Evolutionary conservation across 805 yeast genomes (phyloP).

Genomic region (Grigorovia transvaalensis): DNA sequence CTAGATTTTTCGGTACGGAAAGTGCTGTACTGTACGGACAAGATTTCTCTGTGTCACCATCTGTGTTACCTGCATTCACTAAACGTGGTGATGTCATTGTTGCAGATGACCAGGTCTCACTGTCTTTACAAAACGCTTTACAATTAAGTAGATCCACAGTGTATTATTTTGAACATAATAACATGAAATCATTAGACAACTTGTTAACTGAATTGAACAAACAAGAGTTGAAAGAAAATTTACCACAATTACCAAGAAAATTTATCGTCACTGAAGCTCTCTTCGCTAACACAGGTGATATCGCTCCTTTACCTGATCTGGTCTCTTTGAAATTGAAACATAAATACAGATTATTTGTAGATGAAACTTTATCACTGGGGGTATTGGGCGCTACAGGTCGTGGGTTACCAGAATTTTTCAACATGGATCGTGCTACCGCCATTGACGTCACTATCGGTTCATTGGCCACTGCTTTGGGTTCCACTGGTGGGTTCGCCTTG

Average conservation of each 20-base stretch:
- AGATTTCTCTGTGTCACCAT: conserved; percentile 76
- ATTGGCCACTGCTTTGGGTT: conserved; percentile 67
- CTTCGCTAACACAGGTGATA: conserved; percentile 72
- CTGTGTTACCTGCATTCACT: conserved; percentile 85
- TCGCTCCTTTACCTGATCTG: conserved; percentile 57
- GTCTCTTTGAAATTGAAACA: conserved; percentile 67
- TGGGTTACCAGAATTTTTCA: conserved; percentile 70
- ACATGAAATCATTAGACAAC: conserved; percentile 68
- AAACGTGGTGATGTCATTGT: conserved; percentile 91
- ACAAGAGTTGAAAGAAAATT: conserved; percentile 46
- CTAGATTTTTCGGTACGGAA: conserved; percentile 68
- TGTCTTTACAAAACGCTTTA: conserved; percentile 81
- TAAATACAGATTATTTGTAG: conserved; percentile 79
- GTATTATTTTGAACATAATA: conserved; percentile 69
- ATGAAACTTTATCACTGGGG: conserved; percentile 82
- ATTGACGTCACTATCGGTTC: conserved; percentile 84
- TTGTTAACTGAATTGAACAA: conserved; percentile 53
- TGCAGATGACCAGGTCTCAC: conserved; percentile 67
- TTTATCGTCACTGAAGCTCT: conserved; percentile 88
- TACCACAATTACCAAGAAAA: conserved; percentile 67
- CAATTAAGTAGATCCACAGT: conserved; percentile 78
- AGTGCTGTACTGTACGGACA: conserved; percentile 83
- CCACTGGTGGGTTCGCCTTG: conserved; percentile 90
- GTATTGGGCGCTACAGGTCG: conserved; percentile 76
- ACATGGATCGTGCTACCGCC: conserved; percentile 50